phyloP scores from a whole-genome alignment of 2,329 filamentous ascomycete genomes.

The Cladophialophora bantiana region DNA sequence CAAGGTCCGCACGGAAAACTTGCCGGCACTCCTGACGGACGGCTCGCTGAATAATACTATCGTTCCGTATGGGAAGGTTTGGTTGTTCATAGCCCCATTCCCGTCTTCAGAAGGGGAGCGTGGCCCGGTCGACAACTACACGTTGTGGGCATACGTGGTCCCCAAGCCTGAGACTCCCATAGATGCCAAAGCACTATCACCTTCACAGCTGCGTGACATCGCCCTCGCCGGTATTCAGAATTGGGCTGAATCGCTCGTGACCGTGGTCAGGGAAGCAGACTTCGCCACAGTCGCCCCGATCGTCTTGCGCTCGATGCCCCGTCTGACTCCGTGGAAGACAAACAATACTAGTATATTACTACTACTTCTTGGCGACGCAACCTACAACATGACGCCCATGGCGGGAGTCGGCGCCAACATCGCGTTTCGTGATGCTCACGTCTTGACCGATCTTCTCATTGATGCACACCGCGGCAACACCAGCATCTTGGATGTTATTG shows the following conservation, averaged over 20 bases:
- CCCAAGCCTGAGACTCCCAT: constrained; percentile 27
- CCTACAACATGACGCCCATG: constrained; percentile 15
- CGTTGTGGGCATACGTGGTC: constrained; percentile 40
- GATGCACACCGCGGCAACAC: constrained; percentile 5
- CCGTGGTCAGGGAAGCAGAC: constrained; percentile 11
- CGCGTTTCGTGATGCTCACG: constrained; percentile 50
- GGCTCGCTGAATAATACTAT: constrained; percentile 33
- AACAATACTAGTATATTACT: too few relatives aligned
- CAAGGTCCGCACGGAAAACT: not conserved
- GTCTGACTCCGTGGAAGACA: constrained; percentile 43
- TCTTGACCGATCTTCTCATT: constrained; percentile 42
- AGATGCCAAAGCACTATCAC: constrained; percentile 1
- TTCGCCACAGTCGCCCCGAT: constrained; percentile 33
- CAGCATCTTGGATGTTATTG: constrained; percentile 4
- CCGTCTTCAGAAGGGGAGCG: constrained; percentile 15
- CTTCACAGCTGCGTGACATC: constrained; percentile 30
- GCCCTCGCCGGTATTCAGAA: constrained; percentile 31
- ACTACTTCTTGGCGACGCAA: constrained; percentile 53
- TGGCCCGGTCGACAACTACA: constrained; percentile 37
- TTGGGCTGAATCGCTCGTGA: constrained; percentile 26
- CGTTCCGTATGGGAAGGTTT: constrained; percentile 20
- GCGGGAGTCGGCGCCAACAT: constrained; percentile 50
- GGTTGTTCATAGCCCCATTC: constrained; percentile 21
- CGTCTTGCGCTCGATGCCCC: constrained; percentile 41
- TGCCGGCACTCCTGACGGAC: constrained; percentile 40